Evolutionary conservation across 768 basidiomycete species (phyloP).

Genomic region (Mycena rosella): DNA sequence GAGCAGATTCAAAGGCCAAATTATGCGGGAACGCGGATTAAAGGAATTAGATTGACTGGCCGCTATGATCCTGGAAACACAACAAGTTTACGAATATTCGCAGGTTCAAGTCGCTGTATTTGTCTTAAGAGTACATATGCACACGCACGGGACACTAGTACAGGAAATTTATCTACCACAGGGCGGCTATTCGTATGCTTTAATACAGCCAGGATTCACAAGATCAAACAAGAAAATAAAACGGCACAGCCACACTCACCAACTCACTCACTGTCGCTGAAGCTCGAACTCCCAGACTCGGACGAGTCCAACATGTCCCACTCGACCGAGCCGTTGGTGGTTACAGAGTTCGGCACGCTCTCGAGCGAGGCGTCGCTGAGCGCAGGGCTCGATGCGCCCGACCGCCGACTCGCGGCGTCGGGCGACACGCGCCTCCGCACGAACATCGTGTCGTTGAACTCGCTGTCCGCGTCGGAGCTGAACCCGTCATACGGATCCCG

Average conservation of each 20-base stretch:
- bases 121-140: too few relatives aligned
- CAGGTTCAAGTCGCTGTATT: too few relatives aligned
- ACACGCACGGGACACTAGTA: too few relatives aligned
- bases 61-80: too few relatives aligned
- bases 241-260: neutral
- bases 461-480: constrained; percentile 30
- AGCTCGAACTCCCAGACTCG: constrained; percentile 6
- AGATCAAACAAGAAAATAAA: neutral
- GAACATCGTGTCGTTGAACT: neutral
- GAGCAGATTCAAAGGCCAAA: too few relatives aligned
- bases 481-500: constrained; percentile 19
- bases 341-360: constrained; percentile 18
- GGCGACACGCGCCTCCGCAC: neutral
- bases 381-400: constrained; percentile 13
- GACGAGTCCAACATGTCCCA: constrained; percentile 32
- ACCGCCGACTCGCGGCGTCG: neutral
- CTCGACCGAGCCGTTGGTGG: constrained; percentile 13
- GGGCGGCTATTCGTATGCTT: neutral
- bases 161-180: too few relatives aligned
- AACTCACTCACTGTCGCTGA: constrained; percentile 9
- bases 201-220: too few relatives aligned
- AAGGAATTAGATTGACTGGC: too few relatives aligned
- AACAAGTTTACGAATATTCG: too few relatives aligned
- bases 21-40: too few relatives aligned
- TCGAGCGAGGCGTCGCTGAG: constrained; percentile 21